Base-by-base conservation (phyloP, 768 basidiomycete species). In the Boletus tomentosulus region DNA sequence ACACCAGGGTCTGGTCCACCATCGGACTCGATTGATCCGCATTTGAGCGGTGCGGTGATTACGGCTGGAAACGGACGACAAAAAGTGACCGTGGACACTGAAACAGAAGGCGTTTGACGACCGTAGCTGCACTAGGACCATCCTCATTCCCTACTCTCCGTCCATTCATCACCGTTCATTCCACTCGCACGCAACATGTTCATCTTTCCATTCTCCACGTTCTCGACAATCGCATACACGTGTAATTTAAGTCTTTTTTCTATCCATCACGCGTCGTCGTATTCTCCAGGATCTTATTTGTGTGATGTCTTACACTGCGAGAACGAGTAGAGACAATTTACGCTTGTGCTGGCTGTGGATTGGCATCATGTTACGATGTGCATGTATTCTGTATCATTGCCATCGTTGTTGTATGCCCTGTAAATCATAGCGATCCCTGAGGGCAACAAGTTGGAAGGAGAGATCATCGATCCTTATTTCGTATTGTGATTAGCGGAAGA, bases 1-100 rank as follows among this genome's bases (percentile, higher is more conserved):
- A 70, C 71, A 1, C 71, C 69, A 0, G 65, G 65, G 16, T 70
- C 69, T 34, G 71, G 69, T 7, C 69, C 69, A 6, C 51, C 69
- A 0, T 71, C 69, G 6, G 69, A 70, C 41, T 45, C 68, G 3
- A 70, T 70, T 34, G 70, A 70, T 24, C 69, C 70, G 5, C 68
- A 71, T 56, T 37, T 70, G 24, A 68, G 56, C 15, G 58, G 49
- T 0, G 70, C 64, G 31, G 70, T 68, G 41, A 47, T 61, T 1
- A 50, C 51, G 1, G 25, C 68, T 11, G 60, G 53, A 11, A 70
- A 70, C n/a, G 56, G 48, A 24, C 61, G 58, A 59, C 59, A 60
- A 53, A 70, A 70, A 39, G 59, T 41, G 44, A 46, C 54, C 9
- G 55, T 53, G 37, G 70, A 71, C 53, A n/a, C 61, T 3, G 69